Base-by-base conservation (phyloP, 345 rosid genomes). In the Arabis hirsuta region DNA sequence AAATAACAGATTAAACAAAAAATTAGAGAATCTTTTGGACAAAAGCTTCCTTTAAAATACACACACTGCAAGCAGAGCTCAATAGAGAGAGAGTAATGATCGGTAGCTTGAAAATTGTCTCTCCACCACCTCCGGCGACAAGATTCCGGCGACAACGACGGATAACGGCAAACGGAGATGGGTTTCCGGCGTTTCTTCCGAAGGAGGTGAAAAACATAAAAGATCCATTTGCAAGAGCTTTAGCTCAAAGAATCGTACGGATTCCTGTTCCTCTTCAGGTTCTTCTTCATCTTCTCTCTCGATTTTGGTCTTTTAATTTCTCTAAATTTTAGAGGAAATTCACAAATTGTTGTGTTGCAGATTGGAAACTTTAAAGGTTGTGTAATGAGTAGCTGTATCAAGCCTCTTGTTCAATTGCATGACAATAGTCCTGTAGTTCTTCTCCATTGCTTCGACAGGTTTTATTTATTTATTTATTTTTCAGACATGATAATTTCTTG, bases 371-470 rank as follows among this genome's bases (percentile, higher is more conserved):
- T 79, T 38, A 79, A 55, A 55, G 61, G 69, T 9, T 83, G 67
- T 61, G 78, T 92, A 75, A 86, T 89, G 96, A 92, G 91, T 73
- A 89, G 96, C 66, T 85, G 92, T 20, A 84, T 92, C 63, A 79
- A 77, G 68, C 96, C 98, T 53, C 52, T 38, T 12, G 56, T 71
- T 31, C 81, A 67, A 65, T 63, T 39, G 55, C 81, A 78, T 12
- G 76, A 78, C 68, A 54, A 59, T 63, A 82, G 46, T 76, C 92
- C 94, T 1, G 74, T 92, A 14, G 85, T 85, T 76, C 96, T 92
- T 67, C 92, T 92, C 5, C 98, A 89, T 65, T 85, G 90, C 77
- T 92, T 92, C 82, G 98, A 92, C 88, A 92, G 95, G 98, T 88
- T 72, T 36, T 8, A 8, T 36, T 36, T 43, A 0, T 59, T 73